These are phyloP conservation scores for Calonectria montana DNA, from an alignment of 2,329 filamentous ascomycete genomes.

Conservation along the genomic window DNA sequence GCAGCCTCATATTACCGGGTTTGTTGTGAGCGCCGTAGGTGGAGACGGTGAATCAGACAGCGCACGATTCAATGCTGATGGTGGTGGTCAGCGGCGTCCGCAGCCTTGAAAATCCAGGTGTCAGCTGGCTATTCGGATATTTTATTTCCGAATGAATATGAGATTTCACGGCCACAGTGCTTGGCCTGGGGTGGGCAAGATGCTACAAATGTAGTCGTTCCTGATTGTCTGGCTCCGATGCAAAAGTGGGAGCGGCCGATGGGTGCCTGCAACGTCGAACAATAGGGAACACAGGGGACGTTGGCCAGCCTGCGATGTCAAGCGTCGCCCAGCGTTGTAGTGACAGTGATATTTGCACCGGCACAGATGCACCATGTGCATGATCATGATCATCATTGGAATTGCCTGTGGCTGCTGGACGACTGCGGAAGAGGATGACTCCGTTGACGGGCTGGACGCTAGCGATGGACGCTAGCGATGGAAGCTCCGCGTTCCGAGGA, in stretches of 20 bases:
- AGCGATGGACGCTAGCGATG: conserved; percentile 41
- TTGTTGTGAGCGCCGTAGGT: too few relatives aligned
- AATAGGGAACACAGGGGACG: neutral
- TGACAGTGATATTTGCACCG: neutral
- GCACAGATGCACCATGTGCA: neutral
- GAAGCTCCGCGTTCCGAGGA: conserved; percentile 40
- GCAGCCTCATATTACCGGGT: neutral
- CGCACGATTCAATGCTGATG: neutral
- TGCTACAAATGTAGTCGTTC: conserved; percentile 7
- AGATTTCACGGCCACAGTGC: neutral
- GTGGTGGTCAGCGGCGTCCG: neutral
- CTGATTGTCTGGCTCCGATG: neutral
- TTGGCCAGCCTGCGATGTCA: neutral
- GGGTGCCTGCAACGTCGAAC: neutral
- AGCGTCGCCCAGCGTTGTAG: neutral
- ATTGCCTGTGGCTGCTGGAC: conserved; percentile 24
- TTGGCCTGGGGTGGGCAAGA: neutral
- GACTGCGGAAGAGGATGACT: conserved; percentile 36
- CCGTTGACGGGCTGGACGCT: conserved; percentile 38
- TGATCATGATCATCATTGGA: conserved; percentile 31
- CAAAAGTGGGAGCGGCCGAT: neutral
- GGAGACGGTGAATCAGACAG: neutral
- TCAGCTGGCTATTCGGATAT: neutral
- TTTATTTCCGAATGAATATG: neutral
- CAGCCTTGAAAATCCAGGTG: neutral